These are phyloP conservation scores for Suillus decipiens DNA, from an alignment of 768 basidiomycete species.

Conservation along the genomic window DNA sequence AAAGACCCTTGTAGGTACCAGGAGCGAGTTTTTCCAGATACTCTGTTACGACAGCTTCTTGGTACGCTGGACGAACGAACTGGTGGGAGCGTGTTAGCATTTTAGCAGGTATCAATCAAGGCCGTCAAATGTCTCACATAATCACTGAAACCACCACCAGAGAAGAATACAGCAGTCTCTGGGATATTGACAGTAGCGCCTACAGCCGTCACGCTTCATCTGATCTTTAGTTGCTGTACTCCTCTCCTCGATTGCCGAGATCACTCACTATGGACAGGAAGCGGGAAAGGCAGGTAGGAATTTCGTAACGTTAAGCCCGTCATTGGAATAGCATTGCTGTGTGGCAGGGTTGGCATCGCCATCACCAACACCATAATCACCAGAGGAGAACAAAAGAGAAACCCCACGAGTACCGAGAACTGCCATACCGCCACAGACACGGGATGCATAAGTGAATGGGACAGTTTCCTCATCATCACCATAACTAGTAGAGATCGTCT, in stretches of 20 bases:
- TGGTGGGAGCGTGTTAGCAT: constrained; percentile 21
- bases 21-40: constrained; percentile 49
- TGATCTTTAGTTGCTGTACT: background rate
- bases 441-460: too few relatives aligned
- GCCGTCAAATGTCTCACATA: constrained; percentile 40
- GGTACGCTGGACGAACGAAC: constrained; percentile 58
- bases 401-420: too few relatives aligned
- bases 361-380: too few relatives aligned
- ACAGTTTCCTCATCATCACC: too few relatives aligned
- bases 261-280: constrained; percentile 52
- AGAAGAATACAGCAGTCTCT: constrained; percentile 61
- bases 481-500: too few relatives aligned
- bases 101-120: constrained; percentile 11
- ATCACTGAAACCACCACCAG: constrained; percentile 76
- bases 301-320: constrained; percentile 50
- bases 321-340: constrained; percentile 57
- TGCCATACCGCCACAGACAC: too few relatives aligned
- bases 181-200: constrained; percentile 65
- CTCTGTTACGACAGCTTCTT: constrained; percentile 42
- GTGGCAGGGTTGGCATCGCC: too few relatives aligned
- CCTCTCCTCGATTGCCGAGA: background rate
- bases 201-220: constrained; percentile 68
- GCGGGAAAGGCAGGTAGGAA: constrained; percentile 71
- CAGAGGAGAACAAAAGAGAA: too few relatives aligned
- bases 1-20: constrained; percentile 58